These are phyloP conservation scores for Populus tomentosa DNA, from an alignment of 441 rosid species.

Conservation along the genomic window DNA sequence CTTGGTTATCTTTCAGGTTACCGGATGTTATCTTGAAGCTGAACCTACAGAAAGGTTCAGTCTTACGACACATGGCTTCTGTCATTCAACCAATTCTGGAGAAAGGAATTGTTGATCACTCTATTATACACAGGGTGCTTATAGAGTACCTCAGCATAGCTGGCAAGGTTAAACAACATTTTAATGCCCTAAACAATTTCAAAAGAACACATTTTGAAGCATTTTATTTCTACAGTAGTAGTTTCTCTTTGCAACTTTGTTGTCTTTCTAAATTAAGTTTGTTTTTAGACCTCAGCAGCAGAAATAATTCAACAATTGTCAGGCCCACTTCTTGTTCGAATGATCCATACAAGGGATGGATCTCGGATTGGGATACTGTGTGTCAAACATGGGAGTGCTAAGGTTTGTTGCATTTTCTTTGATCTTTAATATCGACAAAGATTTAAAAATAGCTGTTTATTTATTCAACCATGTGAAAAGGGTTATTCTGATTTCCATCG, in stretches of 20 bases:
- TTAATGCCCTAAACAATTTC: neutral
- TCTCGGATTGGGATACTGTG: too few species aligned
- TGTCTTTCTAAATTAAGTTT: too few species aligned
- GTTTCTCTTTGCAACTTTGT: too few species aligned
- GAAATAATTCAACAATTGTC: too few species aligned
- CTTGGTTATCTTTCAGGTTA: constrained; percentile 46
- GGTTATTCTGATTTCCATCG: neutral
- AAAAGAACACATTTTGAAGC: neutral
- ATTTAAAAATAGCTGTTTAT: neutral
- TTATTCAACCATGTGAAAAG: constrained; percentile 3
- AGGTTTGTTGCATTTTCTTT: too few species aligned
- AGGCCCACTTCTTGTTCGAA: too few species aligned
- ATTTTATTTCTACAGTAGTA: too few species aligned
- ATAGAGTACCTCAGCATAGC: constrained; percentile 77
- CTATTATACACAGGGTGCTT: constrained; percentile 71
- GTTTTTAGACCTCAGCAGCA: too few species aligned
- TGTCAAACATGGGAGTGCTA: too few species aligned
- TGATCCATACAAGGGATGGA: too few species aligned
- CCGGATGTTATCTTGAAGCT: constrained; percentile 72
- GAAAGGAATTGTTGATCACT: constrained; percentile 90
- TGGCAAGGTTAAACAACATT: constrained; percentile 50
- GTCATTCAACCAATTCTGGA: constrained; percentile 87
- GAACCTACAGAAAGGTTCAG: constrained; percentile 60
- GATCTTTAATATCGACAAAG: neutral
- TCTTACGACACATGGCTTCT: constrained; percentile 64